phyloP scores from a whole-genome alignment of 805 yeast genomes.

The Lipomyces starkeyi region DNA sequence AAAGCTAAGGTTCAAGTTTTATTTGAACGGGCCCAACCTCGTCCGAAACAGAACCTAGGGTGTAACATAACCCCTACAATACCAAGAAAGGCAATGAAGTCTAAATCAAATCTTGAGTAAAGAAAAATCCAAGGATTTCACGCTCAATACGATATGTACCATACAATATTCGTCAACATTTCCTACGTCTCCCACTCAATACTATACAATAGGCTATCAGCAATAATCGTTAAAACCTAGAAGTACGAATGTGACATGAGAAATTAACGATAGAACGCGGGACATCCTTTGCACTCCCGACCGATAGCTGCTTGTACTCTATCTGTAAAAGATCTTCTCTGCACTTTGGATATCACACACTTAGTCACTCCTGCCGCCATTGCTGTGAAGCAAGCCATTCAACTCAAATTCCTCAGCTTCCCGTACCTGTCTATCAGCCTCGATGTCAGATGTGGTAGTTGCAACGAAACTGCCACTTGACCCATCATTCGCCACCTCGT shows the following conservation, averaged over 20 bases:
- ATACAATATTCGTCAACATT: neutral
- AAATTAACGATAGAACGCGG: neutral
- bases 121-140: neutral
- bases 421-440: slow-evolving; percentile 24
- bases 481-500: slow-evolving; percentile 34
- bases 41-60: too few species aligned
- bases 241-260: neutral
- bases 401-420: slow-evolving; percentile 32
- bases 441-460: slow-evolving; percentile 19
- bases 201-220: neutral
- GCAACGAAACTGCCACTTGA: slow-evolving; percentile 21
- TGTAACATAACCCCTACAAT: too few species aligned
- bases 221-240: neutral
- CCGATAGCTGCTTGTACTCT: neutral
- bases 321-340: neutral
- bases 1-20: neutral
- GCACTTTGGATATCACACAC: neutral
- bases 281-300: neutral
- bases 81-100: neutral
- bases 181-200: neutral
- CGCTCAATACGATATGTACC: neutral
- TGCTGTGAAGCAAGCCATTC: neutral
- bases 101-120: neutral
- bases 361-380: neutral
- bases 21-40: neutral